Base-by-base conservation (phyloP, 257 asterid genomes). In the Solanum paucissectum region DNA sequence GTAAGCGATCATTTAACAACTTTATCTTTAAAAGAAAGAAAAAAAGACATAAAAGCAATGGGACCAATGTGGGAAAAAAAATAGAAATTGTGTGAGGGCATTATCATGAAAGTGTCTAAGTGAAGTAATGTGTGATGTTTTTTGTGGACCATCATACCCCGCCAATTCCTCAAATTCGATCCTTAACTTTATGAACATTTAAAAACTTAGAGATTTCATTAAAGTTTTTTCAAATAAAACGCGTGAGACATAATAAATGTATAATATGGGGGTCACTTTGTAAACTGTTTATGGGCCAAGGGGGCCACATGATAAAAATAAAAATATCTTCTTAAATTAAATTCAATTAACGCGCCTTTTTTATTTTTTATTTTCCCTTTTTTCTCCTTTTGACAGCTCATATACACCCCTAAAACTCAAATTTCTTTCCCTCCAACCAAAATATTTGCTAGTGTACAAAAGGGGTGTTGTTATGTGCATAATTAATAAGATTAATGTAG, bases 91-190 rank as follows among this genome's bases (percentile, higher is more conserved):
- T 29, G 86, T 29, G 29, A 49, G 44, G 69, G 44, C 42, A 49
- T 82, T 82, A 82, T 49, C 20, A 49, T 82, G 86, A 49, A 82
- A 82, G 68, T 82, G 32, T 49, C 86, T 14, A 82, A 82, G 68
- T 82, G 44, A 82, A 82, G 69, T 49, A 82, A 82, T 82, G 86
- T 82, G 86, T 82, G 86, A 82, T 82, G 86, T 49, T 82, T 38
- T 18, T 82, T 37, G 86, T 49, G 86, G 86, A 82, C 86, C 69
- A 49, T 27, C 29, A 69, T 82, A 49, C 44, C 86, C 40, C 11
- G 27, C 42, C 69, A 82, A 49, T 82, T 82, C 42, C 68, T 29
- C 85, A 27, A 69, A 74, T 36, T 12, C 32, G 32, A 74, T 37
- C 83, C 33, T 74, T 11, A 21, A 82, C 71, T 49, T 82, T 82